phyloP scores from a whole-genome alignment of 805 yeast genomes.

The Cyberlindnera japonica region DNA sequence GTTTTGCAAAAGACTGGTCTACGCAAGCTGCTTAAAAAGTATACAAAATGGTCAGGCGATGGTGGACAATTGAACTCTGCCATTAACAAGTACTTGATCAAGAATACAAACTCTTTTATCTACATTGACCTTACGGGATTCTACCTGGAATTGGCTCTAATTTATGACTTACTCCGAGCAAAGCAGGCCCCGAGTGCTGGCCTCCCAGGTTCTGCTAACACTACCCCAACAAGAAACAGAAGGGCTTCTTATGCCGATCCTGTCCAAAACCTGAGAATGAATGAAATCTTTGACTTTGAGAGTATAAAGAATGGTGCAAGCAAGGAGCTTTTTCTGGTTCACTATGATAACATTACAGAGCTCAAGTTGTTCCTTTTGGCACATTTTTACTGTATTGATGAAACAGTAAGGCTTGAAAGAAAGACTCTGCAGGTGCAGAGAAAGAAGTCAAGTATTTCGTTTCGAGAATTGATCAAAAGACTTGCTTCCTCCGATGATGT shows the following conservation, averaged over 20 bases:
- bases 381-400: conserved; percentile 31
- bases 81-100: conserved; percentile 33
- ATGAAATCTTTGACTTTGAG: conserved; percentile 35
- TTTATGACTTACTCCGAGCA: conserved; percentile 46
- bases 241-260: conserved; percentile 19
- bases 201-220: background rate
- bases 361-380: conserved; percentile 44
- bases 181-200: conserved; percentile 3
- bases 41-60: conserved; percentile 41
- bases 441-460: conserved; percentile 23
- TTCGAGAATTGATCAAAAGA: conserved; percentile 20
- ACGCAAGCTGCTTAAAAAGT: conserved; percentile 71
- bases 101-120: conserved; percentile 53
- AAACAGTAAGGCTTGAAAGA: conserved; percentile 18
- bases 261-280: conserved; percentile 16
- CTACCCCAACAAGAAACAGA: conserved; percentile 4
- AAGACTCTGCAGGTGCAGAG: conserved; percentile 18
- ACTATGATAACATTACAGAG: conserved; percentile 55
- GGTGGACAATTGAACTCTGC: conserved; percentile 26
- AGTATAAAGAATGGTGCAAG: conserved; percentile 34
- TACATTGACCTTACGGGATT: conserved; percentile 56
- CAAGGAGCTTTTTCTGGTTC: conserved; percentile 49
- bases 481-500: conserved; percentile 4
- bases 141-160: conserved; percentile 55
- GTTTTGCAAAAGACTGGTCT: conserved; percentile 71